A percentile compares a stretch with the other conserved stretches of the same genome.
Evolutionary conservation across 192 early-diverging fungal genomes (phyloP).

Genomic region (Dimargaris xerosporica): DNA sequence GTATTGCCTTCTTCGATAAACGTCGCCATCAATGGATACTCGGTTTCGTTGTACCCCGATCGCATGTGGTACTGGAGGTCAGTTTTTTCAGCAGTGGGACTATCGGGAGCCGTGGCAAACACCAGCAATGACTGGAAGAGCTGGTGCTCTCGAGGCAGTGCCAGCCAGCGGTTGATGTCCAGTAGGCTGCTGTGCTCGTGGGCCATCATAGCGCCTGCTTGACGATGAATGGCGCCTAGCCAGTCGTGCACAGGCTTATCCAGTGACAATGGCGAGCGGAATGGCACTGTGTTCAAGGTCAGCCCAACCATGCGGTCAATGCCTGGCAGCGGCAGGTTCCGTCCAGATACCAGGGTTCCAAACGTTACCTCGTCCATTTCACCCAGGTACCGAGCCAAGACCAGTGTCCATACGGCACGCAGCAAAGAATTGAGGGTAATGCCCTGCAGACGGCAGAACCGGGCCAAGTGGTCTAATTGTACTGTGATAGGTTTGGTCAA

Average conservation of each 20-base stretch:
- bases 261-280: not conserved
- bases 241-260: no score
- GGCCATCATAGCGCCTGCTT: not conserved
- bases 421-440: not conserved
- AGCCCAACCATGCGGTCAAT: not conserved
- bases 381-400: not conserved
- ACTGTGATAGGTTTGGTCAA: no score
- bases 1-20: not conserved
- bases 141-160: no score
- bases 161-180: no score
- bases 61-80: no score
- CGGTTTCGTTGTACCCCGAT: conserved; percentile 1
- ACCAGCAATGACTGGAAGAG: no score
- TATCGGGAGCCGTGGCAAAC: not conserved
- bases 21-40: not conserved
- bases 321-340: not conserved
- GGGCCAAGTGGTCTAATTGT: not conserved
- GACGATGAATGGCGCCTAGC: not conserved
- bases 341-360: not conserved
- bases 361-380: not conserved
- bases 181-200: no score
- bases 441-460: not conserved
- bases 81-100: not conserved
- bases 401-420: not conserved
- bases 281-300: not conserved